Percentiles rank a stretch among this genome's conserved stretches.
Evolutionary conservation across 208 protist genomes (phyloP).

Genomic region (Baffinella frigidus): DNA sequence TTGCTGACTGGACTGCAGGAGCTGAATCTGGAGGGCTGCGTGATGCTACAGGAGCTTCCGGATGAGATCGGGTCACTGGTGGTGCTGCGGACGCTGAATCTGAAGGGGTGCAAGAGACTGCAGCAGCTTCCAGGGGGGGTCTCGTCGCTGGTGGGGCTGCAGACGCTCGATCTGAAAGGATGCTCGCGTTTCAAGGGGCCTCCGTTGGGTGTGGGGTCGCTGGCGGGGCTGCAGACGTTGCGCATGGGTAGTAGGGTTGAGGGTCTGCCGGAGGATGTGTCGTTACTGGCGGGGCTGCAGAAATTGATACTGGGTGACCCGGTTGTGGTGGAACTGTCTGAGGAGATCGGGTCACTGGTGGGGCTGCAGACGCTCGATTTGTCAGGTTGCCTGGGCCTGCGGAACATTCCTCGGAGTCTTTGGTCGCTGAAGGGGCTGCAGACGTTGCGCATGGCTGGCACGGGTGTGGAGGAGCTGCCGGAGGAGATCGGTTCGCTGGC

Average conservation of each 20-base stretch:
- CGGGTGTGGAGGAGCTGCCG: background rate
- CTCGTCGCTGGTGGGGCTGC: background rate
- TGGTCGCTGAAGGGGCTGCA: background rate
- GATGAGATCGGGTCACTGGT: background rate
- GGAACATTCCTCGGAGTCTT: background rate
- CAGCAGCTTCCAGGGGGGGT: background rate
- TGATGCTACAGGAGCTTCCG: background rate
- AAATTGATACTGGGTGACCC: too few relatives aligned
- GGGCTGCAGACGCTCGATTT: background rate
- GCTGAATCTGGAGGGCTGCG: background rate
- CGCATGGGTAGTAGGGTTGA: too few relatives aligned
- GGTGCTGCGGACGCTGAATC: background rate
- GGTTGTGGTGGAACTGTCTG: background rate
- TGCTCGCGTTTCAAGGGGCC: background rate
- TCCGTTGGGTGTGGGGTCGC: background rate
- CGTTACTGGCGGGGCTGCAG: too few relatives aligned
- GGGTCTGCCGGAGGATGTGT: too few relatives aligned
- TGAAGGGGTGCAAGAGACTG: background rate
- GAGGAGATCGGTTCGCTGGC: background rate
- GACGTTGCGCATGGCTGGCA: background rate
- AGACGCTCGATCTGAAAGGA: background rate
- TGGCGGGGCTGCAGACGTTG: background rate
- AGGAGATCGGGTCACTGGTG: background rate
- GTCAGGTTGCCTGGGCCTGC: background rate
- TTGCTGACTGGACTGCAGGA: background rate